phyloP scores from a whole-genome alignment of 805 yeast genomes.

The Wickerhamiella kazuoi region DNA sequence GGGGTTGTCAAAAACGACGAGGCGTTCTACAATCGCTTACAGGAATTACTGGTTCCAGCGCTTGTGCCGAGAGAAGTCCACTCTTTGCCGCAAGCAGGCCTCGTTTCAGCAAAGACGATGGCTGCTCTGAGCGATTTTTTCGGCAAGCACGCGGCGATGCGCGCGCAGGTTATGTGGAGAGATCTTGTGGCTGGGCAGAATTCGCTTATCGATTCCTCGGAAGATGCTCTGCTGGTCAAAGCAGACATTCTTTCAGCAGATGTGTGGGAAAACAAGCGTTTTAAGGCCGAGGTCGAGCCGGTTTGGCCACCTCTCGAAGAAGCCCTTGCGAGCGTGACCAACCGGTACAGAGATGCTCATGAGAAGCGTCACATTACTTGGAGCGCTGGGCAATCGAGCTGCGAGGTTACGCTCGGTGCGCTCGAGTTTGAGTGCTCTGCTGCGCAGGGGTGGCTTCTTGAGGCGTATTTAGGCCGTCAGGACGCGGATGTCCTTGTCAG shows the following conservation, averaged over 20 bases:
- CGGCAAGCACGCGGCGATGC: background rate
- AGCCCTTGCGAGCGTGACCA: no score
- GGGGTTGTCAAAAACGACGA: no score
- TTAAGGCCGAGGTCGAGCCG: no score
- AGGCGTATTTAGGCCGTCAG: background rate
- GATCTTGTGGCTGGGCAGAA: background rate
- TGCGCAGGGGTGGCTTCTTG: background rate
- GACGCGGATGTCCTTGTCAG: background rate
- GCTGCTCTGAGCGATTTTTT: background rate
- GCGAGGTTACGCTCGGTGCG: background rate
- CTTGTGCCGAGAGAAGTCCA: background rate
- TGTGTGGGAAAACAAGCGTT: no score
- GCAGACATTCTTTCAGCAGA: no score
- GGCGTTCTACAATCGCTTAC: slow-evolving; percentile 11
- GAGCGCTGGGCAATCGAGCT: background rate
- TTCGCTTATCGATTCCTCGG: no score
- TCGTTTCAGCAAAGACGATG: background rate
- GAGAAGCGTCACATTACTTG: background rate
- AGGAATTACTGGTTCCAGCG: background rate
- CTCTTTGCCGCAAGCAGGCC: no score
- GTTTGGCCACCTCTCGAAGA: no score
- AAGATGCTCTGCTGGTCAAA: no score
- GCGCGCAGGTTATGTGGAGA: background rate
- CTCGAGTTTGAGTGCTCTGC: background rate
- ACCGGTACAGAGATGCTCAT: no score